phyloP scores from a whole-genome alignment of 345 rosid species.

The Chamaenerion angustifolium region DNA sequence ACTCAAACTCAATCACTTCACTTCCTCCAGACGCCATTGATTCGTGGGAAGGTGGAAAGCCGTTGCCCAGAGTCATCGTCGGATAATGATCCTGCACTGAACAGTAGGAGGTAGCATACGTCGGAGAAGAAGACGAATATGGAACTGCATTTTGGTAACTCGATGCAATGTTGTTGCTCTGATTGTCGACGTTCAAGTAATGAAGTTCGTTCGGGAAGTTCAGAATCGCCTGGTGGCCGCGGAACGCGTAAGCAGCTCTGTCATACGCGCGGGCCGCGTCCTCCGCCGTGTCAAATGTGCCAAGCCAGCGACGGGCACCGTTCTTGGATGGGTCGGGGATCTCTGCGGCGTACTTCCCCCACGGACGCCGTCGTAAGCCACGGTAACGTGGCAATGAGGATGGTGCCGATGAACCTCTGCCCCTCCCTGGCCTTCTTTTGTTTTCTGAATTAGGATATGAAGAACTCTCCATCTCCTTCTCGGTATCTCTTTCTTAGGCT shows the following conservation, averaged over 20 bases:
- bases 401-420: background rate
- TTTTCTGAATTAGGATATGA: too few species aligned
- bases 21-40: constrained; percentile 12
- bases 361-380: constrained; percentile 63
- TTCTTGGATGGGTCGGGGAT: constrained; percentile 55
- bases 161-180: constrained; percentile 1
- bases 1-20: constrained; percentile 63
- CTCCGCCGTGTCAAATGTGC: constrained; percentile 65
- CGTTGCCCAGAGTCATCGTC: background rate
- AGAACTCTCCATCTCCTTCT: too few species aligned
- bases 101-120: constrained; percentile 11
- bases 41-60: too few species aligned
- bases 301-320: constrained; percentile 68
- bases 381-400: constrained; percentile 19
- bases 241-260: constrained; percentile 49
- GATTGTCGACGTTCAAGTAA: constrained; percentile 4
- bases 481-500: too few species aligned
- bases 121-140: constrained; percentile 3
- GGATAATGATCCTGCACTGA: background rate
- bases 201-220: constrained; percentile 61
- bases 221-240: constrained; percentile 63
- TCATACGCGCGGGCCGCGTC: constrained; percentile 78
- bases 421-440: background rate
- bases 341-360: constrained; percentile 83
- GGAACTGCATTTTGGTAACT: constrained; percentile 6